phyloP scores from a whole-genome alignment of 139 green algal genomes.

The Monoraphidium neglectum region DNA sequence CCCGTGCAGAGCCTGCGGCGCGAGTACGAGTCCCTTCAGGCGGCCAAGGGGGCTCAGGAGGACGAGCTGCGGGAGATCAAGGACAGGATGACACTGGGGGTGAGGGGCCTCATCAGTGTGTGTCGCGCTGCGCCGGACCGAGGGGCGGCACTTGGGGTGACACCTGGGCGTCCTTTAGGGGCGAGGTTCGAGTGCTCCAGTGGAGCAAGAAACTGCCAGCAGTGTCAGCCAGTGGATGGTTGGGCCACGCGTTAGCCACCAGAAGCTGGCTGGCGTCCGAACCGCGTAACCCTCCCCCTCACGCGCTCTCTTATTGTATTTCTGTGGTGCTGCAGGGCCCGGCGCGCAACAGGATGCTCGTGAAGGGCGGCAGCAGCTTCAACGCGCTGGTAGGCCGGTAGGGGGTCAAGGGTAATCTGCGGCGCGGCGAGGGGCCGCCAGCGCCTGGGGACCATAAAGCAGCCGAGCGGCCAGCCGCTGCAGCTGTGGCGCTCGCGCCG shows the following conservation, averaged over 20 bases:
- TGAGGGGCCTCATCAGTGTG: too few relatives aligned
- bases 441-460: too few relatives aligned
- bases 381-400: slow-evolving; percentile 65
- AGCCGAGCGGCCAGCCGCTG: too few relatives aligned
- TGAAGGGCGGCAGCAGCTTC: slow-evolving; percentile 83
- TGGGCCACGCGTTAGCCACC: neutral
- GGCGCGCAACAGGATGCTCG: slow-evolving; percentile 85
- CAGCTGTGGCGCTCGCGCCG: too few relatives aligned
- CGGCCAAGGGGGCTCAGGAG: slow-evolving; percentile 63
- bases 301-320: neutral
- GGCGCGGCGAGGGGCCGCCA: too few relatives aligned
- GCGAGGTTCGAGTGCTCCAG: neutral
- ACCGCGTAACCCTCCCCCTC: too few relatives aligned
- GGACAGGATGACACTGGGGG: slow-evolving; percentile 63
- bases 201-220: neutral
- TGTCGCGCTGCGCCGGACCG: too few relatives aligned
- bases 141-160: too few relatives aligned
- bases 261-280: too few relatives aligned
- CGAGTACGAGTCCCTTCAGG: slow-evolving; percentile 71
- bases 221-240: neutral
- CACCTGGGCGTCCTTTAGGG: neutral
- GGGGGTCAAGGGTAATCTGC: too few relatives aligned
- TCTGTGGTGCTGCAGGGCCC: slow-evolving; percentile 36
- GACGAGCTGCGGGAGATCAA: slow-evolving; percentile 76
- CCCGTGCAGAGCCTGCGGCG: slow-evolving; percentile 47